Percentiles rank a stretch among this genome's conserved stretches.
These are phyloP conservation scores for Stentor coeruleus DNA, from an alignment of 73 alveolate species.

Conservation along the genomic window DNA sequence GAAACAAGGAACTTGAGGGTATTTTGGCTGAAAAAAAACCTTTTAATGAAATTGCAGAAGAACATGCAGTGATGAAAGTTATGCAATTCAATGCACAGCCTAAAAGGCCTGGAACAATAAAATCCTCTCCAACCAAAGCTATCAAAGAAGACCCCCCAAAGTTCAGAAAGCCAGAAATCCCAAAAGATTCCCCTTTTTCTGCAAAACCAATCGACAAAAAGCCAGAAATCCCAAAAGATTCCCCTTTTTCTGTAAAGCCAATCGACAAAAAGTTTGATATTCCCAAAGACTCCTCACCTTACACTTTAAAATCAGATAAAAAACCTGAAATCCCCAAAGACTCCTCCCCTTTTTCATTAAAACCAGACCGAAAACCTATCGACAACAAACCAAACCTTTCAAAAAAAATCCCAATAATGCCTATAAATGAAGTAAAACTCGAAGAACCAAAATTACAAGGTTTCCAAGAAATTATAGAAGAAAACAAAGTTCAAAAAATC, in stretches of 20 bases:
- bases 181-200: not conserved
- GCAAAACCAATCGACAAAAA: not conserved
- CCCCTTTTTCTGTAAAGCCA: not conserved
- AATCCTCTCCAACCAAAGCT: not conserved
- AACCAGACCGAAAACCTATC: not conserved
- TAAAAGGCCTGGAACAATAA: too few relatives aligned
- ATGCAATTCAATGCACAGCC: not conserved
- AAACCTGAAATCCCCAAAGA: not conserved
- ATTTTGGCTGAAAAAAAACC: conserved; percentile 37
- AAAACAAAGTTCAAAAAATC: conserved; percentile 52
- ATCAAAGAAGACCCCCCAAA: too few relatives aligned
- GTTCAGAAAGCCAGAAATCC: too few relatives aligned
- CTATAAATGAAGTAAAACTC: not conserved
- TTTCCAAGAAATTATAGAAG: too few relatives aligned
- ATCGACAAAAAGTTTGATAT: not conserved
- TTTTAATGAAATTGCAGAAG: not conserved
- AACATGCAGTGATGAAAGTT: too few relatives aligned
- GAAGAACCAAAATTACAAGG: too few relatives aligned
- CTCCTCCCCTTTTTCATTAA: not conserved
- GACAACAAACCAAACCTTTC: not conserved
- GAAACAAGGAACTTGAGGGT: conserved; percentile 67
- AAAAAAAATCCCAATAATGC: too few relatives aligned
- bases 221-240: not conserved
- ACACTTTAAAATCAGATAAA: too few relatives aligned
- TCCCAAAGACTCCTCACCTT: not conserved